Percentiles rank a stretch among this genome's conserved stretches.
These are phyloP conservation scores for Globisporangium takayamanum DNA, from an alignment of 352 stramenopile genomes.

Conservation along the genomic window DNA sequence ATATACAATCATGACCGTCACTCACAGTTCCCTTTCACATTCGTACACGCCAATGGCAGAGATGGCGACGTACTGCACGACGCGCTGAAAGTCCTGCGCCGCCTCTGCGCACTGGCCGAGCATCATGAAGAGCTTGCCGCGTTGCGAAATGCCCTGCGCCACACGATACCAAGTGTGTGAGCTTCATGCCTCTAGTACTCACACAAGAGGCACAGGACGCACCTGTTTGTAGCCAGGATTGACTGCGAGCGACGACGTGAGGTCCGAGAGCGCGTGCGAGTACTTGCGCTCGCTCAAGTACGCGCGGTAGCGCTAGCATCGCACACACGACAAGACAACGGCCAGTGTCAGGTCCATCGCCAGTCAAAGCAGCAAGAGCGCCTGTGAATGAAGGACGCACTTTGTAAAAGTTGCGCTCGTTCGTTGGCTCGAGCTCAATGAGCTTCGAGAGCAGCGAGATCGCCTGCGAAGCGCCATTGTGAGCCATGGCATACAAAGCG, in stretches of 20 bases:
- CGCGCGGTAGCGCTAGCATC: slow-evolving; percentile 46
- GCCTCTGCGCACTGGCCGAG: slow-evolving; percentile 61
- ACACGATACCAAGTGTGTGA: no score
- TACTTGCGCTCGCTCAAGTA: slow-evolving; percentile 84
- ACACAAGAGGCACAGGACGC: neutral
- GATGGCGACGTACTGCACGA: slow-evolving; percentile 32
- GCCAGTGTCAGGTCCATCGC: neutral
- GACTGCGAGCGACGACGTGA: slow-evolving; percentile 60
- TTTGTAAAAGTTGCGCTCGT: slow-evolving; percentile 84
- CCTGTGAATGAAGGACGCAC: slow-evolving; percentile 4
- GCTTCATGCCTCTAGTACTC: no score
- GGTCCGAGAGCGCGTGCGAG: slow-evolving; percentile 53
- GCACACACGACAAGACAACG: neutral
- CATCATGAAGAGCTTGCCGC: slow-evolving; percentile 77
- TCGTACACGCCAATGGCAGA: neutral
- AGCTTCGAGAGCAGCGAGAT: slow-evolving; percentile 75
- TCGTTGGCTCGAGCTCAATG: slow-evolving; percentile 69
- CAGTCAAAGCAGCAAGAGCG: neutral
- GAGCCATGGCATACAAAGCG: neutral
- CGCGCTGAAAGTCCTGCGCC: slow-evolving; percentile 43
- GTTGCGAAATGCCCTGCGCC: slow-evolving; percentile 46
- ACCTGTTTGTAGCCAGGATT: slow-evolving; percentile 78
- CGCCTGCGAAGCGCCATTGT: slow-evolving; percentile 21
- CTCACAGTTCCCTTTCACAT: neutral
- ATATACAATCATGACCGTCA: neutral